Evolutionary conservation across 176 grass and related monocot species (phyloP).

Genomic region (Bolboschoenus planiculmis): DNA sequence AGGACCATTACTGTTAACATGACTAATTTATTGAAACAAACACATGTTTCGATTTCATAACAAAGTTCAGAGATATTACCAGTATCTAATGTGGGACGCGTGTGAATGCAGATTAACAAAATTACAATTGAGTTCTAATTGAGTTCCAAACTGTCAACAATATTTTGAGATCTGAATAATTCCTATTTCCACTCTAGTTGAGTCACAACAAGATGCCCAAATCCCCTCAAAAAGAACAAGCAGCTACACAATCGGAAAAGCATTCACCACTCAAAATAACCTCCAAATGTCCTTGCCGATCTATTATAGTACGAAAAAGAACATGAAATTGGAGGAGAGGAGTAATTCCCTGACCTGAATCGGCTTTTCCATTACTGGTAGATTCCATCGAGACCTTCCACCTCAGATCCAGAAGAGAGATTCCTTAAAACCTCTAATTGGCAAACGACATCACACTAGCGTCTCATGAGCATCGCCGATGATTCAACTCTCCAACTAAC

Average conservation of each 20-base stretch:
- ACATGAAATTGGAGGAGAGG: background rate
- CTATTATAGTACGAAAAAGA: background rate
- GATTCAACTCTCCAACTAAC: background rate
- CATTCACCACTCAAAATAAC: background rate
- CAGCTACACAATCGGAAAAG: background rate
- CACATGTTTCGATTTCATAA: background rate
- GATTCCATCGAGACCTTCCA: background rate
- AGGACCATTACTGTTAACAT: background rate
- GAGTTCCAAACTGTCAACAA: background rate
- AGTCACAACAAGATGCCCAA: background rate
- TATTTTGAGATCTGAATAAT: background rate
- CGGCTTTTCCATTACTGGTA: background rate
- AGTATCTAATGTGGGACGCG: background rate
- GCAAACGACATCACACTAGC: background rate
- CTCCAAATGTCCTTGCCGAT: background rate
- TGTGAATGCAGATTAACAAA: background rate
- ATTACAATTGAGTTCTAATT: no score
- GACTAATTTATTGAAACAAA: background rate
- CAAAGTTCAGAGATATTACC: background rate
- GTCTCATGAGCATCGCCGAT: background rate
- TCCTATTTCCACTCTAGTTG: background rate
- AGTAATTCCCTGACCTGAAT: slow-evolving; percentile 4
- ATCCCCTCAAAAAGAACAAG: background rate
- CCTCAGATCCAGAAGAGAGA: background rate
- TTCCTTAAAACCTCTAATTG: background rate